A percentile compares a stretch with the other conserved stretches of the same genome.
Evolutionary conservation across 352 stramenopile species (phyloP).

Genomic region (Pythium apleroticum): DNA sequence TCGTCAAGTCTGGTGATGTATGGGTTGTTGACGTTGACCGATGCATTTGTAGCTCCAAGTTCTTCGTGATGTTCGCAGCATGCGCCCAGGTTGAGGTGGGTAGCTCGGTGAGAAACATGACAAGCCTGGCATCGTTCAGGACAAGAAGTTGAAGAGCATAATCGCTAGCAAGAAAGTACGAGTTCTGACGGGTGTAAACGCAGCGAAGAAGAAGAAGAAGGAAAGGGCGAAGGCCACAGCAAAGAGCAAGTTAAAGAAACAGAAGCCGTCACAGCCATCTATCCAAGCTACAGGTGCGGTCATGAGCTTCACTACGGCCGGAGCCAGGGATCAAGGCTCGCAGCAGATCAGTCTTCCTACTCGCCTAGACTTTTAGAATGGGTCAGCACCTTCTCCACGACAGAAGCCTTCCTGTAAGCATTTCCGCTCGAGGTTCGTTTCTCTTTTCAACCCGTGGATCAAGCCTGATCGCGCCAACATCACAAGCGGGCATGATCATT

Average conservation of each 20-base stretch:
- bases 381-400: neutral
- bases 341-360: neutral
- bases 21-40: neutral
- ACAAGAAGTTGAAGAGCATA: constrained; percentile 9
- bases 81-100: constrained; percentile 3
- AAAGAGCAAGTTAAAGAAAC: too few relatives aligned
- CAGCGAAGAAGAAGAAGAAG: neutral
- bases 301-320: too few relatives aligned
- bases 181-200: neutral
- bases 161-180: constrained; percentile 7
- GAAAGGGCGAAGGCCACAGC: neutral
- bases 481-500: neutral
- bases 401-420: neutral
- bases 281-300: too few relatives aligned
- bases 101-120: neutral
- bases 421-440: neutral
- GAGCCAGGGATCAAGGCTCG: too few relatives aligned
- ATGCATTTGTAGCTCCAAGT: constrained; percentile 1
- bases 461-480: neutral
- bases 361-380: neutral
- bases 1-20: neutral
- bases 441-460: neutral
- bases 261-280: too few relatives aligned
- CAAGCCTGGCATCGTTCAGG: neutral
- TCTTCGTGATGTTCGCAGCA: constrained; percentile 3